Evolutionary conservation across 805 yeast species (phyloP).

Genomic region (Monosporozyma aerobia): DNA sequence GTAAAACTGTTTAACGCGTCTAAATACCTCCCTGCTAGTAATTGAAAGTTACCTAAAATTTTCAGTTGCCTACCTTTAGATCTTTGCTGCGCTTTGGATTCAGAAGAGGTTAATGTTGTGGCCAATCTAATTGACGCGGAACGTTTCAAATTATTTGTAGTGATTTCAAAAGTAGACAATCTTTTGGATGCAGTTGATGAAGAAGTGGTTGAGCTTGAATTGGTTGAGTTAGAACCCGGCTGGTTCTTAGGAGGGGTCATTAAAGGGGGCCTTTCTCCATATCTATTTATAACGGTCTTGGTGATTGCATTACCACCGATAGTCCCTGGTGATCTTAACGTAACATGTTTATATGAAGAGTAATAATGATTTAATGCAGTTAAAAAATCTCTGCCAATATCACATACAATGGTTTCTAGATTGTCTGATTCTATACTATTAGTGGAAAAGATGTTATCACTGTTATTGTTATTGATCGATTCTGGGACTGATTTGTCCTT

Average conservation of each 20-base stretch:
- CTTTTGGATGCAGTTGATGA: slow-evolving; percentile 9
- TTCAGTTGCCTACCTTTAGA: slow-evolving; percentile 68
- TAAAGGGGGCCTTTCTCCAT: slow-evolving; percentile 2
- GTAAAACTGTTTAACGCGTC: slow-evolving; percentile 65
- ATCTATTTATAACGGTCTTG: slow-evolving; percentile 29
- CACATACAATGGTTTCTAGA: slow-evolving; percentile 63
- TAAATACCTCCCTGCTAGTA: slow-evolving; percentile 68
- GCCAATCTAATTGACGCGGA: slow-evolving; percentile 28
- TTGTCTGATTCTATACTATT: slow-evolving; percentile 15
- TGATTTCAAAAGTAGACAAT: slow-evolving; percentile 20
- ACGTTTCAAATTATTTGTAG: slow-evolving; percentile 31
- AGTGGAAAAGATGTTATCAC: slow-evolving; percentile 7
- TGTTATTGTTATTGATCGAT: slow-evolving; percentile 2
- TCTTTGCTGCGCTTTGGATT: slow-evolving; percentile 35
- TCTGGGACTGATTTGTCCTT: slow-evolving; percentile 3
- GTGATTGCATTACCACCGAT: slow-evolving; percentile 42
- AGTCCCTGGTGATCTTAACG: slow-evolving; percentile 74
- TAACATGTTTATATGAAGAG: slow-evolving; percentile 65
- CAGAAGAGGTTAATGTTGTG: slow-evolving; percentile 26
- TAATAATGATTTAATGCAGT: slow-evolving; percentile 58
- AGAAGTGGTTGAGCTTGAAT: slow-evolving; percentile 2
- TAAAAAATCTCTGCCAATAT: slow-evolving; percentile 56
- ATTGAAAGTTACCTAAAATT: slow-evolving; percentile 62
- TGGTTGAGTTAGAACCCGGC: not conserved
- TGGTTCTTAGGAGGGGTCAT: slow-evolving; percentile 1